Percentiles rank a stretch among this genome's conserved stretches.
phyloP scores from a whole-genome alignment of 768 basidiomycete genomes.

The Boletellus sp. region DNA sequence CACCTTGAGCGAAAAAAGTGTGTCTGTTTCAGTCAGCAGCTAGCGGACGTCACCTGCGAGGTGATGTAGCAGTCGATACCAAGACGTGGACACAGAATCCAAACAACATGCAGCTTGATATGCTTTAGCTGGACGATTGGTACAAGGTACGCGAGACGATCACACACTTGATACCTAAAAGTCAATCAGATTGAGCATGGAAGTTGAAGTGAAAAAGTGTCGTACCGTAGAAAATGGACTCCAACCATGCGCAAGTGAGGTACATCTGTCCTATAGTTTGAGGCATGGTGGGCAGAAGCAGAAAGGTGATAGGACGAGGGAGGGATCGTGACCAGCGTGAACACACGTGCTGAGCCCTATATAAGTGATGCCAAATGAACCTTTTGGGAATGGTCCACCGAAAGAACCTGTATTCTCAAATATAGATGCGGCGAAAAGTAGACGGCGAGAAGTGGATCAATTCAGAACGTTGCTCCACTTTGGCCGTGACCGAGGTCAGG shows the following conservation, averaged over 20 bases:
- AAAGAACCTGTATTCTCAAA: not conserved
- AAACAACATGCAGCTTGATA: conserved; percentile 11
- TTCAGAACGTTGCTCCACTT: too few species aligned
- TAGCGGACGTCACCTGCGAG: conserved; percentile 2
- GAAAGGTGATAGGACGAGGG: not conserved
- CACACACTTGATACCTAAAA: conserved; percentile 12
- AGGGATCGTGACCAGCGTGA: not conserved
- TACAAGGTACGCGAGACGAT: not conserved
- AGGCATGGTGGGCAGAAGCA: conserved; percentile 1
- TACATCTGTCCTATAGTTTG: conserved; percentile 17
- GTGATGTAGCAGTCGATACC: not conserved
- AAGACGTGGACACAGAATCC: conserved; percentile 11
- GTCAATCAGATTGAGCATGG: not conserved
- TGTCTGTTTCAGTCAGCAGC: not conserved
- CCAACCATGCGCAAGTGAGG: conserved; percentile 13
- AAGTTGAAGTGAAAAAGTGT: not conserved
- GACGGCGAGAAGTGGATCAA: too few species aligned
- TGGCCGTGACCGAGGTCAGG: too few species aligned
- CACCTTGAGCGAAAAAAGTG: not conserved
- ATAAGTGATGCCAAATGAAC: not conserved
- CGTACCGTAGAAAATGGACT: conserved; percentile 19
- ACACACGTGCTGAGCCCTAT: not conserved
- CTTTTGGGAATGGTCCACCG: not conserved
- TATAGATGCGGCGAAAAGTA: not conserved
- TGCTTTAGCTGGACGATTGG: not conserved